Conservation (phyloP, 129 eudicot species). For the Daucus carota region DNA sequence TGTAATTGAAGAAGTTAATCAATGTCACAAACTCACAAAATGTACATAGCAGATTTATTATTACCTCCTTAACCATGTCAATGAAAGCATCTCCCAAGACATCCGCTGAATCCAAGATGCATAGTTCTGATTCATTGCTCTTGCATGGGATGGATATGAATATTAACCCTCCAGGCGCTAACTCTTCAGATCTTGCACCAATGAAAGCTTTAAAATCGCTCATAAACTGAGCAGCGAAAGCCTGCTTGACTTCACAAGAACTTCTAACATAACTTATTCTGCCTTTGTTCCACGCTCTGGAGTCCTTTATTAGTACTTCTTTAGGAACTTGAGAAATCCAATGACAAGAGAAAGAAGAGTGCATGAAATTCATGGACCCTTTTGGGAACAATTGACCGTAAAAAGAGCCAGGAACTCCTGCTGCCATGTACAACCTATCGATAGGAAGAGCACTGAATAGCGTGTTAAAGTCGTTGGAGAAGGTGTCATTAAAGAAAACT, state of each 20-base stretch:
- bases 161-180: not conserved
- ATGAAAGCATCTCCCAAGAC: conserved; percentile 7
- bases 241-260: conserved; percentile 1
- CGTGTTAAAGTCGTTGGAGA: conserved; percentile 12
- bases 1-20: not conserved
- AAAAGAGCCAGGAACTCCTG: conserved; percentile 2
- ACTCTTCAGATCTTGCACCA: not conserved
- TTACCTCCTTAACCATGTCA: conserved; percentile 11
- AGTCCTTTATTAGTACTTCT: not conserved
- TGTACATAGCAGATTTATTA: too few relatives aligned
- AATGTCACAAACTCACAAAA: not conserved
- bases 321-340: not conserved
- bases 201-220: not conserved
- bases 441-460: conserved; percentile 1
- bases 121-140: not conserved
- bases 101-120: not conserved
- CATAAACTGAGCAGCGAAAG: conserved; percentile 2
- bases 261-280: not conserved
- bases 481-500: conserved; percentile 3
- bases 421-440: not conserved
- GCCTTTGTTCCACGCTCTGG: conserved; percentile 9
- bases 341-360: not conserved
- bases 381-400: not conserved
- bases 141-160: not conserved
- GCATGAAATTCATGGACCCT: conserved; percentile 5